Percentiles rank a stretch among this genome's conserved stretches.
Evolutionary conservation across 2,329 filamentous ascomycete species (phyloP).

Genomic region (Penicillium sp.): DNA sequence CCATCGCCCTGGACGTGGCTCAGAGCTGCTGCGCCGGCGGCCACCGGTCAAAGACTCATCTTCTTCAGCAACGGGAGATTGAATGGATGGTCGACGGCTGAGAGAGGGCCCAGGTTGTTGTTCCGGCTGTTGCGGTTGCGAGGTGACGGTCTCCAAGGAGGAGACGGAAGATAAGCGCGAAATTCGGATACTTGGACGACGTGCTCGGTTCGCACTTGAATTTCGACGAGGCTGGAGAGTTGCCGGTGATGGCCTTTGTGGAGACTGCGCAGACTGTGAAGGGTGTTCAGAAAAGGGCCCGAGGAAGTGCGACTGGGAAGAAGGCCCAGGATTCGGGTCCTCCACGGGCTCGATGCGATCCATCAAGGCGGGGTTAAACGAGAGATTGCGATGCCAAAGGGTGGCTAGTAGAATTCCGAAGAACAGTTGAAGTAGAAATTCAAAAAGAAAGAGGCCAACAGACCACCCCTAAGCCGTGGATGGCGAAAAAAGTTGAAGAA

Average conservation of each 20-base stretch:
- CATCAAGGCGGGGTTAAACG: constrained; percentile 22
- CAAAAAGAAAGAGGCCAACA: no score
- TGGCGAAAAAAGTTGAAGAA: no score
- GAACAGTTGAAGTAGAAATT: neutral
- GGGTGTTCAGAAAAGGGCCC: constrained; percentile 2
- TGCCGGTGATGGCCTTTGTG: constrained; percentile 13
- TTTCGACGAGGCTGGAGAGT: constrained; percentile 18
- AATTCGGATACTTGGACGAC: constrained; percentile 33
- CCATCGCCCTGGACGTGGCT: constrained; percentile 35
- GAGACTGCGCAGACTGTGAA: neutral
- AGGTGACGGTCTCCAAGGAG: constrained; percentile 14
- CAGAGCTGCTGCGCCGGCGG: constrained; percentile 40
- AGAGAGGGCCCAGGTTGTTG: constrained; percentile 17
- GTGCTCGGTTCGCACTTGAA: constrained; percentile 25
- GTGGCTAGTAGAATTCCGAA: constrained; percentile 1
- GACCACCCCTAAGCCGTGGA: no score
- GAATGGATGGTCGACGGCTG: constrained; percentile 11
- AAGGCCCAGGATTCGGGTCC: constrained; percentile 15
- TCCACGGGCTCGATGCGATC: constrained; percentile 37
- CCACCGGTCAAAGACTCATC: constrained; percentile 26
- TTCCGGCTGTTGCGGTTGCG: constrained; percentile 3
- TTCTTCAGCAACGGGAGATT: constrained; percentile 20
- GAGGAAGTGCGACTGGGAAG: constrained; percentile 11
- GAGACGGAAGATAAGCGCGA: constrained; percentile 18
- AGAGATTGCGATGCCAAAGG: neutral